Base-by-base conservation (phyloP, 805 yeast genomes). In the Cyberlindnera xishuangbannaensis region DNA sequence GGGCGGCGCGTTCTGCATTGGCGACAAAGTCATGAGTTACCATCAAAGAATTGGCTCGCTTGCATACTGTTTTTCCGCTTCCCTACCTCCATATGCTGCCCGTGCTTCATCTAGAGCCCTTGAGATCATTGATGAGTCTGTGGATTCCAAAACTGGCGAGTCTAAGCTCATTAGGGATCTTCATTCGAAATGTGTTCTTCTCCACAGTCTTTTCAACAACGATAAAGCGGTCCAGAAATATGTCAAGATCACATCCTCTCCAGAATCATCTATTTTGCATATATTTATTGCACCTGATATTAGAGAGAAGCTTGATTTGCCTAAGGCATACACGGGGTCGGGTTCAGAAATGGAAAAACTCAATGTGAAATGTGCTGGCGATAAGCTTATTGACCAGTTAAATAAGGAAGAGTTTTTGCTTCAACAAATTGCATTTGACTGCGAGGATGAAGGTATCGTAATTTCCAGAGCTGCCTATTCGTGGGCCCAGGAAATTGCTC, bases 1-100 rank as follows among this genome's bases (percentile, higher is more conserved):
- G 1, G 77, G 90, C 31, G 98, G 98, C 44, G 97, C 95, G 1
- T 90, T 85, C 62, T 92, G 95, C 54, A 83, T 84, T 18, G 98
- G 97, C 37, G 80, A 74, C 26, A 59, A 64, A 17, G 80, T 80
- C 35, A 85, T 92, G 86, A 76, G 87, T 21, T 78, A 79, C 47
- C 95, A 90, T 62, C 98, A 92, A 67, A 77, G 95, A 56, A 81
- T 92, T 50, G 82, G 86, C 16, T 84, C 95, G 11, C 69, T 70
- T 44, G 96, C 95, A 3, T 92, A 86, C 55, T 92, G 92, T 40
- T 92, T 85, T 57, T 83, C 95, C 50, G 98, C 98, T 7, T 74
- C 96, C 2, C 72, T 90, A 55, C 97, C 98, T 10, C 94, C 97
- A 16, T 90, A 83, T 59, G 73, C 86, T 27, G 95, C 95, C 2